These are phyloP conservation scores for Apiotrichum sp. DNA, from an alignment of 1,284 basidiomycete genomes.

Conservation along the genomic window DNA sequence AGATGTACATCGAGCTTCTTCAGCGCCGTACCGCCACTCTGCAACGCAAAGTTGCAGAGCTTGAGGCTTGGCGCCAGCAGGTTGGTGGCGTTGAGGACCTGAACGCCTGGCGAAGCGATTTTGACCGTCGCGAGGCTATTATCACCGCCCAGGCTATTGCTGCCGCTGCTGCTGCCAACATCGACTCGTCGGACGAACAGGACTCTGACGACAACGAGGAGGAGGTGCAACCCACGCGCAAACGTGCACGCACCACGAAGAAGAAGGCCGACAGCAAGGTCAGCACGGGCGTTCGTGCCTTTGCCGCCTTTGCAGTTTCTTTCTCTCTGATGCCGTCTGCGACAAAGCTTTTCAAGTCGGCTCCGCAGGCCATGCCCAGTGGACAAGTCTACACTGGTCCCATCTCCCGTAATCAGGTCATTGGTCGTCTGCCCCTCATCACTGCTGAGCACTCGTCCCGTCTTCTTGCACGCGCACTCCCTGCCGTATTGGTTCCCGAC, in stretches of 20 bases:
- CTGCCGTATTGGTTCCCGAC: constrained; percentile 22
- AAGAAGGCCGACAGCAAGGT: constrained; percentile 13
- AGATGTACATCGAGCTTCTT: constrained; percentile 45
- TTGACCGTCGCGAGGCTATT: constrained; percentile 29
- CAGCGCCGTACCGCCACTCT: constrained; percentile 36
- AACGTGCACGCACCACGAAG: constrained; percentile 21
- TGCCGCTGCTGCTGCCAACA: constrained; percentile 15
- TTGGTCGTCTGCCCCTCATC: constrained; percentile 35
- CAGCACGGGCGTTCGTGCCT: constrained; percentile 25
- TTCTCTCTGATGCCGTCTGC: constrained; percentile 40
- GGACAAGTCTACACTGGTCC: constrained; percentile 10
- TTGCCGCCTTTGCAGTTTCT: constrained; percentile 42
- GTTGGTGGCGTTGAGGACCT: constrained; percentile 34
- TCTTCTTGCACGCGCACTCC: constrained; percentile 29
- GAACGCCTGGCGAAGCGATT: constrained; percentile 30
- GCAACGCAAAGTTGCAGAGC: constrained; percentile 33
- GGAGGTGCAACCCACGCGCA: constrained; percentile 26
- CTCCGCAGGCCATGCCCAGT: constrained; percentile 1
- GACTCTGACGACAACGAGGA: constrained; percentile 21
- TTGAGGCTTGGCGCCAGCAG: constrained; percentile 30
- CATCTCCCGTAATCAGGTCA: constrained; percentile 24
- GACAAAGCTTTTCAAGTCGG: constrained; percentile 21
- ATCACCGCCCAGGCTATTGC: constrained; percentile 23
- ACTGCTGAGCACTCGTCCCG: constrained; percentile 39
- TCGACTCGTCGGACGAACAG: constrained; percentile 21